Base-by-base conservation (phyloP, 2,329 filamentous ascomycete genomes). In the Calycina marina region DNA sequence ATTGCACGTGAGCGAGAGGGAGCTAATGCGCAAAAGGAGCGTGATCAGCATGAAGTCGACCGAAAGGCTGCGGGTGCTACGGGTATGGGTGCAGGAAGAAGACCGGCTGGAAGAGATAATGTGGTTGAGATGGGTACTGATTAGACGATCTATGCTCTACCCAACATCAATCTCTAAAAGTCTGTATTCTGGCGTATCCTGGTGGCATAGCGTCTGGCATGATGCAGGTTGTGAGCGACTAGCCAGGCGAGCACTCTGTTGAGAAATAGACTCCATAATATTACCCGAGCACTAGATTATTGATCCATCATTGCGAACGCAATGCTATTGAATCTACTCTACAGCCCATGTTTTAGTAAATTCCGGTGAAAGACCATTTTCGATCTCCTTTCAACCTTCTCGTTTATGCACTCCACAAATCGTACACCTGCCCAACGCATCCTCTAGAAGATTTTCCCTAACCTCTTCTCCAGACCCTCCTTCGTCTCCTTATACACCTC, bases 1-100 rank as follows among this genome's bases (percentile, higher is more conserved):
- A 70, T 96, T 44, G 72, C 77, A 51, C 65, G 72, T 54, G 83
- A 93, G 64, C 78, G 92, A 65, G 67, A 77, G 59, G 77, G 81
- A 49, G 86, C 79, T 45, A 68, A 79, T 48, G 62, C 72, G 33
- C 74, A 82, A 57, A 77, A 74, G 61, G 84, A 92, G 63, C 77
- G 77, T 45, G 83, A 84, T 60, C 58, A 67, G 43, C 73, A 74
- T 55, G 76, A 81, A 55, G 57, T 72, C 14, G 79, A 84, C 60
- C 67, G 73, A 47, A 81, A 81, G 36, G 40, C 44, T 30, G 40
- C 43, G 35, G 48, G 54, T 49, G 38, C 44, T 40, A 47, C 52
- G 11, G 51, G 51, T 13, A 51, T 56, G 39, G 49, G 53, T 28
- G 51, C 51, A 20, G 54, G 55, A 65, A 62, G 41, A 65, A 72